These are phyloP conservation scores for Vitis rotundifolia DNA, from an alignment of 164 flowering plant genomes.

Conservation along the genomic window DNA sequence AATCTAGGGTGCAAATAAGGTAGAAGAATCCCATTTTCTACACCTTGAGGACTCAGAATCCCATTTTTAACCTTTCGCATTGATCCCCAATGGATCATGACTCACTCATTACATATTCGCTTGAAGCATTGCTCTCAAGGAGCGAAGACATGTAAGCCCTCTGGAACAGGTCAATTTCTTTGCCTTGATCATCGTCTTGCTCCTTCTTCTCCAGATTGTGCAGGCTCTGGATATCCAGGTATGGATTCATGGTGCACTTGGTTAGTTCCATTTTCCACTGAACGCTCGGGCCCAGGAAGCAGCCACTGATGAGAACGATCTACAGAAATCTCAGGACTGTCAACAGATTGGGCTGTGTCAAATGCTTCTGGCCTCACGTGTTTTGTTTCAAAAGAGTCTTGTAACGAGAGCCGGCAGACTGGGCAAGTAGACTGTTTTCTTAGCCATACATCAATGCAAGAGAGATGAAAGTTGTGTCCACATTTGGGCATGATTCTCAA, in stretches of 20 bases:
- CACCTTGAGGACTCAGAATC: too few relatives aligned
- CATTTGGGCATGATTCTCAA: slow-evolving; percentile 77
- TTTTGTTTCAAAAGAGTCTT: slow-evolving; percentile 39
- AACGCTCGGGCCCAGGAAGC: slow-evolving; percentile 30
- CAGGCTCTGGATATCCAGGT: slow-evolving; percentile 19
- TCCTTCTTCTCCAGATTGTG: slow-evolving; percentile 19
- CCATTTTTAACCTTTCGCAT: too few relatives aligned
- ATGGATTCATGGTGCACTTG: slow-evolving; percentile 24
- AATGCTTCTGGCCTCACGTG: slow-evolving; percentile 20
- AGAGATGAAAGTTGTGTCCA: slow-evolving; percentile 71
- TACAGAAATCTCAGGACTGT: slow-evolving; percentile 23
- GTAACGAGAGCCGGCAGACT: slow-evolving; percentile 68
- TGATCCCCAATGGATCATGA: too few relatives aligned
- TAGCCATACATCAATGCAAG: slow-evolving; percentile 81
- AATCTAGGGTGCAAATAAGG: too few relatives aligned
- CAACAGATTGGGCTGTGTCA: slow-evolving; percentile 21
- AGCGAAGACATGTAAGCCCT: too few relatives aligned
- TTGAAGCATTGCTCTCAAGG: too few relatives aligned
- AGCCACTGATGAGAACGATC: slow-evolving; percentile 48
- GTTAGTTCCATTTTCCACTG: slow-evolving; percentile 22
- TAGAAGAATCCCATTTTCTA: too few relatives aligned
- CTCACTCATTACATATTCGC: too few relatives aligned
- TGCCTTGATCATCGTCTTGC: slow-evolving; percentile 21
- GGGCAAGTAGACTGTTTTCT: slow-evolving; percentile 79
- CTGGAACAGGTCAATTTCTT: background rate